Percentiles rank a stretch among this genome's conserved stretches.
These are phyloP conservation scores for Jasminum sambac DNA, from an alignment of 257 asterid species.

Conservation along the genomic window DNA sequence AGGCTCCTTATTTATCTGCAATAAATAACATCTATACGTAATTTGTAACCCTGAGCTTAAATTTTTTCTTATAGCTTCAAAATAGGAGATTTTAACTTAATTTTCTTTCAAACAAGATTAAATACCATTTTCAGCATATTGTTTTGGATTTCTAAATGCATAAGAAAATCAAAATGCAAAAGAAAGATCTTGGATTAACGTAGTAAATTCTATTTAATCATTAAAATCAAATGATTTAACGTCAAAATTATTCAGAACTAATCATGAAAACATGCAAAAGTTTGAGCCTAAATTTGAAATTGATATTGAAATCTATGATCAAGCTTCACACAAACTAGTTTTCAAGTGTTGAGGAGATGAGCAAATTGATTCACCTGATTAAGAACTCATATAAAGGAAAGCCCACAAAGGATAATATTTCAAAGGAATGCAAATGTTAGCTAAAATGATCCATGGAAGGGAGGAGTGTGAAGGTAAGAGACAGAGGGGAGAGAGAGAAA, in stretches of 20 bases:
- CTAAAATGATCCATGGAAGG: conserved; percentile 35
- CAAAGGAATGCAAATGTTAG: conserved; percentile 24
- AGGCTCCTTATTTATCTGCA: conserved; percentile 35
- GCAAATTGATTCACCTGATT: conserved; percentile 20
- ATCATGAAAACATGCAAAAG: neutral
- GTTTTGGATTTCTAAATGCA: neutral
- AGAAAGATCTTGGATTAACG: neutral
- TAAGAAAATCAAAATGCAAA: neutral
- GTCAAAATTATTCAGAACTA: neutral
- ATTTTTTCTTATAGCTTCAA: too few relatives aligned
- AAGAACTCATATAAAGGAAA: conserved; percentile 25
- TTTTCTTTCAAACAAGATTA: neutral
- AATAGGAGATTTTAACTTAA: neutral
- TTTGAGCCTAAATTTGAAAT: neutral
- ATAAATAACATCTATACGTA: neutral
- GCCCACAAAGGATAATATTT: conserved; percentile 20
- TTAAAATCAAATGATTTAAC: neutral
- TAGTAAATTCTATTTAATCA: neutral
- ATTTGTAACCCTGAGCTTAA: neutral
- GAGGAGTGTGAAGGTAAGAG: conserved; percentile 18
- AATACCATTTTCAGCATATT: neutral
- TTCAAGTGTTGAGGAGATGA: neutral
- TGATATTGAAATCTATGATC: neutral
- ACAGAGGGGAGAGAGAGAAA: conserved; percentile 15
- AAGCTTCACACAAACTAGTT: neutral